phyloP scores from a whole-genome alignment of 768 basidiomycete species.

The Dictyophora rubrovolvata region DNA sequence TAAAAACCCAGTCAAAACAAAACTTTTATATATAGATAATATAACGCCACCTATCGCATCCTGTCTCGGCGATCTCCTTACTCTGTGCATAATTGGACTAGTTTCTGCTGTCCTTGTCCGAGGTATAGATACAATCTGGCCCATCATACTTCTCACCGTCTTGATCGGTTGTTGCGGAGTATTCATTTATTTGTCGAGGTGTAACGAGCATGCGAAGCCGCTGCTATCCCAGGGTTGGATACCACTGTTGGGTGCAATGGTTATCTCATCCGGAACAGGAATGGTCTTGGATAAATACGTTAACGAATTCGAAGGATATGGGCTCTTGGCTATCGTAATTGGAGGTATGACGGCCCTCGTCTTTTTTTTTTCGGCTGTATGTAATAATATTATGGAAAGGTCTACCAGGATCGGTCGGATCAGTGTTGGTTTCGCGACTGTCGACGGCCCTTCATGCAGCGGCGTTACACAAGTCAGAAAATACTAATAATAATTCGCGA shows the following conservation, averaged over 20 bases:
- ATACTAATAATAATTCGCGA: not conserved
- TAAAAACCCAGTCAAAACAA: not conserved
- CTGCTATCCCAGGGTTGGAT: slow-evolving; percentile 82
- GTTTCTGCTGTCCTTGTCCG: slow-evolving; percentile 64
- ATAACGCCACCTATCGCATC: slow-evolving; percentile 92
- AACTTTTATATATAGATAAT: slow-evolving; percentile 50
- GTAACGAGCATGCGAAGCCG: slow-evolving; percentile 59
- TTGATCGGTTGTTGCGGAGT: slow-evolving; percentile 36
- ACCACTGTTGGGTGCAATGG: slow-evolving; percentile 85
- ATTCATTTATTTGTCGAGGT: slow-evolving; percentile 46
- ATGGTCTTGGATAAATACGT: slow-evolving; percentile 89
- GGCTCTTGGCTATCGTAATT: slow-evolving; percentile 77
- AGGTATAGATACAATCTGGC: slow-evolving; percentile 54
- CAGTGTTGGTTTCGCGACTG: slow-evolving; percentile 83
- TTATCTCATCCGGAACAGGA: slow-evolving; percentile 79
- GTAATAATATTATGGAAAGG: slow-evolving; percentile 30
- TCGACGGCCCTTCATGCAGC: slow-evolving; percentile 80
- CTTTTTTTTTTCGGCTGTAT: not conserved
- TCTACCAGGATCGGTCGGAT: slow-evolving; percentile 81
- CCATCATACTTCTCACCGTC: slow-evolving; percentile 43
- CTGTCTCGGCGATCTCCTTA: slow-evolving; percentile 87
- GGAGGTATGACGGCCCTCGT: slow-evolving; percentile 44
- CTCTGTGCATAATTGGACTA: slow-evolving; percentile 70
- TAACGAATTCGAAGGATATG: slow-evolving; percentile 78
- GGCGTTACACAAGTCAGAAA: slow-evolving; percentile 16